Percentiles rank a stretch among this genome's conserved stretches.
These are phyloP conservation scores for Lentinula edodes DNA, from an alignment of 768 basidiomycete species.

Conservation along the genomic window DNA sequence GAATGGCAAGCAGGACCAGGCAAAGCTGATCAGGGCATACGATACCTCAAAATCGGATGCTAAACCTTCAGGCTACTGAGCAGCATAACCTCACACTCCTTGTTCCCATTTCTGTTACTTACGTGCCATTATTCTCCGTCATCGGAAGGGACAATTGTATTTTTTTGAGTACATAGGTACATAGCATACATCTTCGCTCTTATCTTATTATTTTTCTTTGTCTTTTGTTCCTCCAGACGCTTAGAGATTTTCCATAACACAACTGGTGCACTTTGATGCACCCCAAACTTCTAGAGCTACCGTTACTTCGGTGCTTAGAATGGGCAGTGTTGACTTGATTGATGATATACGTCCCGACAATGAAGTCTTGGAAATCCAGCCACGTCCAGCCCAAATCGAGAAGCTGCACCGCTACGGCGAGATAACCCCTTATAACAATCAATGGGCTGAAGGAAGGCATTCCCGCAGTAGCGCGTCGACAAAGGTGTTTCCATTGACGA, in stretches of 20 bases:
- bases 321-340: too few species aligned
- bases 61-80: constrained; percentile 72
- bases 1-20: constrained; percentile 83
- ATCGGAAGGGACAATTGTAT: constrained; percentile 11
- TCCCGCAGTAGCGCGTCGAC: too few species aligned
- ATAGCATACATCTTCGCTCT: constrained; percentile 4
- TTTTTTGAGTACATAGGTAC: not conserved
- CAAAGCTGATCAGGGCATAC: constrained; percentile 78
- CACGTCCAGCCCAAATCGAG: not conserved
- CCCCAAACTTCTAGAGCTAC: too few species aligned
- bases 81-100: too few species aligned
- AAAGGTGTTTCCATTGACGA: not conserved
- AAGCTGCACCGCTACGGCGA: not conserved
- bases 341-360: too few species aligned
- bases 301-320: too few species aligned
- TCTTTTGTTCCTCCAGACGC: too few species aligned
- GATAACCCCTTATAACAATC: too few species aligned
- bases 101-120: not conserved
- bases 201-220: not conserved
- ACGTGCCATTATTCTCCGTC: constrained; percentile 4
- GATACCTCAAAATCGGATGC: constrained; percentile 75
- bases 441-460: too few species aligned
- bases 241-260: too few species aligned
- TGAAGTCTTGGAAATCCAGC: not conserved
- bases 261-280: too few species aligned